phyloP scores from a whole-genome alignment of 2,329 filamentous ascomycete genomes.

The Phialophora expanda region DNA sequence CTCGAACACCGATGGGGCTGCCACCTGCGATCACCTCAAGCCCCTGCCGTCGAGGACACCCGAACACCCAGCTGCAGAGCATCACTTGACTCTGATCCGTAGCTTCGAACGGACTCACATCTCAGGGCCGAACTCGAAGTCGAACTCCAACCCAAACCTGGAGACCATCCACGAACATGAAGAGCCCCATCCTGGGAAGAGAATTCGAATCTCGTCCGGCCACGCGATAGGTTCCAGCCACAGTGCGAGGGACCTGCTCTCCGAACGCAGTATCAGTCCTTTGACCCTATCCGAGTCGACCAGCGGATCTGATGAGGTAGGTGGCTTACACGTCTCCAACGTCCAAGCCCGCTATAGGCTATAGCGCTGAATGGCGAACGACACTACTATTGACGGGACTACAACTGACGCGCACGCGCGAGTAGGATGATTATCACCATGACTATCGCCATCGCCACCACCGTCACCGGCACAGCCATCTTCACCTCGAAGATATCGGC shows the following conservation, averaged over 20 bases:
- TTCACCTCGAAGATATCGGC: constrained; percentile 12
- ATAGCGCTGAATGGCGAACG: neutral
- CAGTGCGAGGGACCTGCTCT: neutral
- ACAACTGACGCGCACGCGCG: neutral
- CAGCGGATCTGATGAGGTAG: constrained; percentile 14
- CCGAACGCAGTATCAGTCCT: constrained; percentile 17
- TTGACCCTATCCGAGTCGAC: constrained; percentile 7
- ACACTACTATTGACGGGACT: neutral
- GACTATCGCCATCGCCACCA: neutral
- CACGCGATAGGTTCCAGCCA: constrained; percentile 6
- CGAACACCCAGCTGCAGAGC: neutral
- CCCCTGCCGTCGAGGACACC: neutral
- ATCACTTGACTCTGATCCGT: neutral
- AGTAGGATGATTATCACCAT: neutral
- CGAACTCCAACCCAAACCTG: constrained; percentile 21
- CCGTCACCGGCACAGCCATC: neutral
- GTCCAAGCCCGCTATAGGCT: neutral
- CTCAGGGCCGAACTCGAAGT: constrained; percentile 7
- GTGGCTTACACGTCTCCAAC: neutral
- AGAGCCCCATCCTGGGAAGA: constrained; percentile 26
- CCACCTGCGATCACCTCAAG: neutral
- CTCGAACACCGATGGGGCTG: neutral
- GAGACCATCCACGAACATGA: constrained; percentile 30
- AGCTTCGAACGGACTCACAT: constrained; percentile 16
- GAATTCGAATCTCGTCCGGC: constrained; percentile 18